Conservation (phyloP, 2,329 filamentous ascomycete species). For the Mycosphaerella sp. region DNA sequence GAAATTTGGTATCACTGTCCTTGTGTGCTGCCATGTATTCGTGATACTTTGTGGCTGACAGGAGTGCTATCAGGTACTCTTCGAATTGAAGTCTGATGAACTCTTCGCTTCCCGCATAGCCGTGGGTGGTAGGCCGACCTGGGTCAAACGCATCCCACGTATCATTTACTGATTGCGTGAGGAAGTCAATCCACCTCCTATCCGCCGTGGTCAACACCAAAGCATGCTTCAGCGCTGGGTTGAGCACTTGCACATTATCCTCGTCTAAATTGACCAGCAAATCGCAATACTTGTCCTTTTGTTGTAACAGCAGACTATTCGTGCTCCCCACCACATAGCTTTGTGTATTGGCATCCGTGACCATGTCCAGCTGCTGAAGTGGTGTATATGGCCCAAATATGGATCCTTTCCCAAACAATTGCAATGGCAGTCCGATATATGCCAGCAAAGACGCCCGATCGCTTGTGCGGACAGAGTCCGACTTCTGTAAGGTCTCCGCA, state of each 20-base stretch:
- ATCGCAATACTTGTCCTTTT: constrained; percentile 93
- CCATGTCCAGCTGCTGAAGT: constrained; percentile 85
- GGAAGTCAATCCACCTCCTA: constrained; percentile 90
- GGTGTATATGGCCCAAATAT: constrained; percentile 96
- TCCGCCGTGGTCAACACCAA: constrained; percentile 78
- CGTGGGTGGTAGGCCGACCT: constrained; percentile 82
- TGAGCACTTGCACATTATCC: constrained; percentile 74
- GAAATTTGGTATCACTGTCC: constrained; percentile 49
- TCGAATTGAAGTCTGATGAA: constrained; percentile 97
- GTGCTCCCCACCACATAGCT: constrained; percentile 97
- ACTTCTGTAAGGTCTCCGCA: constrained; percentile 65
- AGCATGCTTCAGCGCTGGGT: constrained; percentile 66
- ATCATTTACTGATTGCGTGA: constrained; percentile 88
- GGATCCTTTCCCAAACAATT: constrained; percentile 93
- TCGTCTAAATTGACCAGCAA: constrained; percentile 96
- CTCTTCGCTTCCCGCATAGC: constrained; percentile 91
- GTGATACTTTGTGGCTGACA: constrained; percentile 86
- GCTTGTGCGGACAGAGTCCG: constrained; percentile 83
- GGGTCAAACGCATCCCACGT: constrained; percentile 96
- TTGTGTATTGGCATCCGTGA: constrained; percentile 90
- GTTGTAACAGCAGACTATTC: constrained; percentile 86
- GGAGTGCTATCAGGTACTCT: constrained; percentile 83
- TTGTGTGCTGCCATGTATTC: constrained; percentile 41
- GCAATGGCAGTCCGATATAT: constrained; percentile 91
- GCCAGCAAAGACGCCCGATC: constrained; percentile 82